These are phyloP conservation scores for Porpolomopsis calyptriformis DNA, from an alignment of 768 basidiomycete genomes.

Conservation along the genomic window DNA sequence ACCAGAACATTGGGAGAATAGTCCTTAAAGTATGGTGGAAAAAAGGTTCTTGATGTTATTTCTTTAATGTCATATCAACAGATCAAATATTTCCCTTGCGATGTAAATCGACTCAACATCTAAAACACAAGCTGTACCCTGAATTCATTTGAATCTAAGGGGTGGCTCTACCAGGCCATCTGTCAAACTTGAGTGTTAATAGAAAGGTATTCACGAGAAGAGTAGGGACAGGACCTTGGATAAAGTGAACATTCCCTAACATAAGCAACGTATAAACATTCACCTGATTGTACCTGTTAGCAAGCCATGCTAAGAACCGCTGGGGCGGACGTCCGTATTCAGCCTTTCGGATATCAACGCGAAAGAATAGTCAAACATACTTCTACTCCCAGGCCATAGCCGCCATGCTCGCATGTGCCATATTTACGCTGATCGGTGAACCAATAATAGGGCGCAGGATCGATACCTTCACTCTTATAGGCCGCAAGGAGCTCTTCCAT, in stretches of 20 bases:
- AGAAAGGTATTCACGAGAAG: background rate
- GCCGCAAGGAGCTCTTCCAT: conserved; percentile 78
- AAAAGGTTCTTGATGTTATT: too few species aligned
- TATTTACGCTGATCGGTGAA: conserved; percentile 98
- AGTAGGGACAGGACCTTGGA: conserved; percentile 46
- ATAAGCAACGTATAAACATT: background rate
- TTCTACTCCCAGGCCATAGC: conserved; percentile 95
- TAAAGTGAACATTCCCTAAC: conserved; percentile 78
- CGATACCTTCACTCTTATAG: conserved; percentile 86
- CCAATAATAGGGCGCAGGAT: conserved; percentile 86
- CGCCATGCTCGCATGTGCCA: conserved; percentile 95
- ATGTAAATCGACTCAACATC: too few species aligned
- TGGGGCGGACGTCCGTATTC: conserved; percentile 19
- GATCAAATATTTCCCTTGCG: too few species aligned
- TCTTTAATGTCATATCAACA: too few species aligned
- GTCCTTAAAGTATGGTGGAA: too few species aligned
- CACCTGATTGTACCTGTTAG: conserved; percentile 73
- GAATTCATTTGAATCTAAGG: conserved; percentile 33
- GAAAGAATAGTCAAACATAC: conserved; percentile 28
- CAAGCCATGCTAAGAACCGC: conserved; percentile 95
- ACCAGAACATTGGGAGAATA: too few species aligned
- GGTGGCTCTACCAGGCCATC: conserved; percentile 82
- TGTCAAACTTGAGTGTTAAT: too few species aligned
- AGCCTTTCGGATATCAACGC: background rate
- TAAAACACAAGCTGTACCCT: too few species aligned